A percentile compares a stretch with the other conserved stretches of the same genome.
These are phyloP conservation scores for Fusarium nematophilum DNA, from an alignment of 2,329 filamentous ascomycete species.

Conservation along the genomic window DNA sequence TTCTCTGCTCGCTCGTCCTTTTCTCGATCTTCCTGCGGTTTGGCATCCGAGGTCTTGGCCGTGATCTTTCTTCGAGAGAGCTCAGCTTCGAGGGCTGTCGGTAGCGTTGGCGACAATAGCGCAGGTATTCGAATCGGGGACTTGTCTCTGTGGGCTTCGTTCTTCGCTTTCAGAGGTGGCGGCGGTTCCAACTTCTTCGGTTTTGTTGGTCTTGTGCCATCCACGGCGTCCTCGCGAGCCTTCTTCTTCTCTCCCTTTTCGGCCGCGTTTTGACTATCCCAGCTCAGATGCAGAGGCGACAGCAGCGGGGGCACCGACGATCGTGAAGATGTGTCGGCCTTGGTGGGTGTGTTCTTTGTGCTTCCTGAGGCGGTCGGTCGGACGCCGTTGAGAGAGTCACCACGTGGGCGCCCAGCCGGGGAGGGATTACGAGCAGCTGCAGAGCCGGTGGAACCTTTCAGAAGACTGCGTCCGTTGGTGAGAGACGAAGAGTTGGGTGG, in stretches of 20 bases:
- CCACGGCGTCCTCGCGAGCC: slow-evolving; percentile 44
- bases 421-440: slow-evolving; percentile 46
- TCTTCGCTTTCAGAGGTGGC: slow-evolving; percentile 44
- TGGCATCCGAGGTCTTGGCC: slow-evolving; percentile 33
- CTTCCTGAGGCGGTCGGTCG: slow-evolving; percentile 48
- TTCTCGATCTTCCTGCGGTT: slow-evolving; percentile 31
- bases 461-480: slow-evolving; percentile 51
- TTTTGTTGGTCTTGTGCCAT: slow-evolving; percentile 46
- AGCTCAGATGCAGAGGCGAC: slow-evolving; percentile 62
- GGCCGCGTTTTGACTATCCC: slow-evolving; percentile 53
- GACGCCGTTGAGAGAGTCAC: slow-evolving; percentile 57
- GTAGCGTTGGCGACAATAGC: slow-evolving; percentile 67
- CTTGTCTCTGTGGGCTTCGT: slow-evolving; percentile 52
- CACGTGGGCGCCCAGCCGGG: slow-evolving; percentile 53
- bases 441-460: slow-evolving; percentile 46
- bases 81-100: slow-evolving; percentile 60
- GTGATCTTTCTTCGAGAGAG: slow-evolving; percentile 47
- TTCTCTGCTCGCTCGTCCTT: slow-evolving; percentile 34
- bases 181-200: slow-evolving; percentile 44
- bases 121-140: slow-evolving; percentile 56
- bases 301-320: slow-evolving; percentile 62
- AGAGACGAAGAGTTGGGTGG: slow-evolving; percentile 44
- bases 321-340: slow-evolving; percentile 52
- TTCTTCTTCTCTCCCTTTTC: slow-evolving; percentile 50
- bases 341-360: slow-evolving; percentile 52